phyloP scores from a whole-genome alignment of 805 yeast genomes.

The Torulaspora microellipsoides region DNA sequence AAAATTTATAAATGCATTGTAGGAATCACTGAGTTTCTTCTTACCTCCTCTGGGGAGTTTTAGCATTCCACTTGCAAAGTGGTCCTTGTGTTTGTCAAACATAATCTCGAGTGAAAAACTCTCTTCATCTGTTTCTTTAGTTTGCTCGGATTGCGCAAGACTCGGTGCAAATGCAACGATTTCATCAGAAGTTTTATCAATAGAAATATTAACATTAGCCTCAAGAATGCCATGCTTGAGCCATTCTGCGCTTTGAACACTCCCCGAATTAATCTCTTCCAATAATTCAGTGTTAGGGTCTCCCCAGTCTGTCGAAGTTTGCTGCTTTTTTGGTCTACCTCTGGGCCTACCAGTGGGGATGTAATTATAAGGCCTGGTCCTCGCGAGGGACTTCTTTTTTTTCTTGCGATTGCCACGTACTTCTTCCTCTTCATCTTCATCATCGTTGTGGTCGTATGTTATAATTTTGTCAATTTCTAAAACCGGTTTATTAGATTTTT shows the following conservation, averaged over 20 bases:
- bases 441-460: slow-evolving; percentile 35
- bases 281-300: slow-evolving; percentile 23
- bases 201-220: slow-evolving; percentile 29
- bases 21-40: slow-evolving; percentile 52
- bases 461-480: slow-evolving; percentile 57
- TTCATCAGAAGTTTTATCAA: slow-evolving; percentile 21
- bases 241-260: slow-evolving; percentile 27
- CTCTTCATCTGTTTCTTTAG: slow-evolving; percentile 42
- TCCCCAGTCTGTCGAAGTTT: slow-evolving; percentile 3
- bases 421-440: slow-evolving; percentile 30
- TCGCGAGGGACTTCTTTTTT: slow-evolving; percentile 8
- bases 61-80: slow-evolving; percentile 69
- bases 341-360: slow-evolving; percentile 25
- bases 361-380: slow-evolving; percentile 24
- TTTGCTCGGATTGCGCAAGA: slow-evolving; percentile 43
- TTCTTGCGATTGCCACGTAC: slow-evolving; percentile 6
- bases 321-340: slow-evolving; percentile 29
- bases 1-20: slow-evolving; percentile 63
- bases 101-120: slow-evolving; percentile 59
- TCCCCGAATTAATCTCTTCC: slow-evolving; percentile 23
- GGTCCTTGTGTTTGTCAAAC: slow-evolving; percentile 57
- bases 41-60: slow-evolving; percentile 62
- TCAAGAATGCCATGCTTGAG: slow-evolving; percentile 27
- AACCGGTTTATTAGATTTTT: slow-evolving; percentile 38
- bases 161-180: slow-evolving; percentile 62